phyloP scores from a whole-genome alignment of 768 basidiomycete species.

The Hygrophoropsis aurantiaca region DNA sequence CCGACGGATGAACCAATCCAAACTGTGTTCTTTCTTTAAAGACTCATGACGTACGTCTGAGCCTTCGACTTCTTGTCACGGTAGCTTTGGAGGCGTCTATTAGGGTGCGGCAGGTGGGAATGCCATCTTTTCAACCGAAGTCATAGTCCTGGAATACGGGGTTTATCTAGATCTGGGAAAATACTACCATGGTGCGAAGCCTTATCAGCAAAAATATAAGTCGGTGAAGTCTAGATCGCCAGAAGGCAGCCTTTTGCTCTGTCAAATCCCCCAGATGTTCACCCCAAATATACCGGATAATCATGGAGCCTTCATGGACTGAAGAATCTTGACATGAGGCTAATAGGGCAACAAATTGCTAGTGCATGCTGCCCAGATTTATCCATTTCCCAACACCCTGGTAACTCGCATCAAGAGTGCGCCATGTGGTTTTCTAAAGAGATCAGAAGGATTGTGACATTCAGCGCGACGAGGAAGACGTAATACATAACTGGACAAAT shows the following conservation, averaged over 20 bases:
- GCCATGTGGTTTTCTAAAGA: constrained; percentile 22
- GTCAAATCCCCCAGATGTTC: constrained; percentile 23
- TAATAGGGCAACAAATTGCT: constrained; percentile 16
- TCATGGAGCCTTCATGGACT: constrained; percentile 10
- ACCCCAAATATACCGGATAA: constrained; percentile 13
- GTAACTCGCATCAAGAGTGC: constrained; percentile 18
- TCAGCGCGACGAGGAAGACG: constrained; percentile 18
- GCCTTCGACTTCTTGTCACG: too few species aligned
- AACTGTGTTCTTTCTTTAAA: too few species aligned
- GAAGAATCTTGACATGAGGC: constrained; percentile 19
- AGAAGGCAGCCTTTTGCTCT: constrained; percentile 24
- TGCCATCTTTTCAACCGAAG: too few species aligned
- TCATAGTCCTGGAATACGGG: too few species aligned
- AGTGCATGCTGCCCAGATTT: constrained; percentile 20
- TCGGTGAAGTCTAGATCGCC: constrained; percentile 21
- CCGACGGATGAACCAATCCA: too few species aligned
- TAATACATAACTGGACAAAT: constrained; percentile 14
- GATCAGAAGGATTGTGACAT: constrained; percentile 13
- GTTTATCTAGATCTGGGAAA: too few species aligned
- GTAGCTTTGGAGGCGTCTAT: too few species aligned
- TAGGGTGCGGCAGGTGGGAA: too few species aligned
- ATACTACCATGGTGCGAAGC: too few species aligned
- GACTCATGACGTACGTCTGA: too few species aligned
- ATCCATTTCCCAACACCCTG: constrained; percentile 25
- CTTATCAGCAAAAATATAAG: constrained; percentile 5